Percentiles rank a stretch among this genome's conserved stretches.
These are phyloP conservation scores for Quercus agrifolia DNA, from an alignment of 306 rosid species.

Conservation along the genomic window DNA sequence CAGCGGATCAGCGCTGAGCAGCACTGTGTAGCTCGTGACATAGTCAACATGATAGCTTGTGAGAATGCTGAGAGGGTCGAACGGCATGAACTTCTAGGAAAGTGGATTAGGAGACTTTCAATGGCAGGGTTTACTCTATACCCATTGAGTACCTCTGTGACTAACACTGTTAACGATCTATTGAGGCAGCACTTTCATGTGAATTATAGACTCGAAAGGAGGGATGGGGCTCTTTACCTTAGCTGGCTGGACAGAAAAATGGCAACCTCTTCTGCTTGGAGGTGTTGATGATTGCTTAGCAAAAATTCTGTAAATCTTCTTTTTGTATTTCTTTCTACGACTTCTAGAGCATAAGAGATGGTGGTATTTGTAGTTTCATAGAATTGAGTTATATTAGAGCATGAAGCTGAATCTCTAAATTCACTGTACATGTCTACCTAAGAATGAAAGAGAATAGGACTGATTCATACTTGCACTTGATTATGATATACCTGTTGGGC, in stretches of 20 bases:
- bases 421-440: slow-evolving; percentile 35
- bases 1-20: slow-evolving; percentile 76
- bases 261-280: slow-evolving; percentile 83
- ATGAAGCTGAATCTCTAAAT: slow-evolving; percentile 17
- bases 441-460: slow-evolving; percentile 13
- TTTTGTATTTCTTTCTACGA: neutral
- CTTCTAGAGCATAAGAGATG: slow-evolving; percentile 17
- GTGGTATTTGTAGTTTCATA: slow-evolving; percentile 28
- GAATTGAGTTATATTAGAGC: slow-evolving; percentile 15
- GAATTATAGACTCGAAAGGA: slow-evolving; percentile 47
- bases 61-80: slow-evolving; percentile 85
- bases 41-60: slow-evolving; percentile 93
- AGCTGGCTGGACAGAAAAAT: slow-evolving; percentile 64
- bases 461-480: neutral
- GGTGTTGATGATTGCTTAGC: slow-evolving; percentile 25
- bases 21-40: slow-evolving; percentile 87
- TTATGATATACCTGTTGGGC: neutral
- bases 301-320: slow-evolving; percentile 21
- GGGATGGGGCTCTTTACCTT: slow-evolving; percentile 60
- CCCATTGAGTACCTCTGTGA: slow-evolving; percentile 55
- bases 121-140: slow-evolving; percentile 73
- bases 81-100: slow-evolving; percentile 75
- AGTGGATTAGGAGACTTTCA: slow-evolving; percentile 74
- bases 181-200: slow-evolving; percentile 44
- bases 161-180: slow-evolving; percentile 29